Base-by-base conservation (phyloP, 1,139 yeast genomes). In the Taphrina wiesneri region DNA sequence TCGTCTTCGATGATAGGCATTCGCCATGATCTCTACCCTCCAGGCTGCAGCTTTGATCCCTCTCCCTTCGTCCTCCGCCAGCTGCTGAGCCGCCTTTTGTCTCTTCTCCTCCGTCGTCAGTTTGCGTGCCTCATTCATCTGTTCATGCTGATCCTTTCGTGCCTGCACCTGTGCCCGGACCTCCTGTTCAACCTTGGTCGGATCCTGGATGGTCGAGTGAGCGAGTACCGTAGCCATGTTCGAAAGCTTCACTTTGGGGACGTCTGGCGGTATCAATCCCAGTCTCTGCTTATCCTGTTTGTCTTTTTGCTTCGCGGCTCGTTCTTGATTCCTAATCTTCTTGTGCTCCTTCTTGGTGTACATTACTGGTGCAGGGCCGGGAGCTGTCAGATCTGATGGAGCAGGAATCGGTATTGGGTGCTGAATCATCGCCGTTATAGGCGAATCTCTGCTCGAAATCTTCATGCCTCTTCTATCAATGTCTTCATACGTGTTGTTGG, bases 211-310 rank as follows among this genome's bases (percentile, higher is more conserved):
- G n/a, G 95, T 90, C 69, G 89, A 96, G 73, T 90, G 86, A 2
- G 97, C 89, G 59, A 87, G 79, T 0, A 90, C 96, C 71, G 83
- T 87, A 91, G 90, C 88, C 74, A 92, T 81, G 74, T 92, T 93
- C 54, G 87, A 84, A 63, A 90, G 78, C 72, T 87, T 90, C 34
- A 92, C 90, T 75, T 92, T 93, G 1, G 97, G 96, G 5, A 88
- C 87, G 0, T 97, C 97, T 1, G 96, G 88, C 0, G 96, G 88
- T 61, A 87, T 91, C 26, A 92, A 77, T 0, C 99, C 99, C 4
- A 90, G 78, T 69, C 86, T 82, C 32, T 92, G 86, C 59, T 89
- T 79, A 71, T 90, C 95, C 73, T 90, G 96, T 69, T 83, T 82
- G 60, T 86, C 93, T 72, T 87, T 86, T 68, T 85, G 84, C 67